Conservation (phyloP, 768 basidiomycete species). For the Pleurotus djamor region DNA sequence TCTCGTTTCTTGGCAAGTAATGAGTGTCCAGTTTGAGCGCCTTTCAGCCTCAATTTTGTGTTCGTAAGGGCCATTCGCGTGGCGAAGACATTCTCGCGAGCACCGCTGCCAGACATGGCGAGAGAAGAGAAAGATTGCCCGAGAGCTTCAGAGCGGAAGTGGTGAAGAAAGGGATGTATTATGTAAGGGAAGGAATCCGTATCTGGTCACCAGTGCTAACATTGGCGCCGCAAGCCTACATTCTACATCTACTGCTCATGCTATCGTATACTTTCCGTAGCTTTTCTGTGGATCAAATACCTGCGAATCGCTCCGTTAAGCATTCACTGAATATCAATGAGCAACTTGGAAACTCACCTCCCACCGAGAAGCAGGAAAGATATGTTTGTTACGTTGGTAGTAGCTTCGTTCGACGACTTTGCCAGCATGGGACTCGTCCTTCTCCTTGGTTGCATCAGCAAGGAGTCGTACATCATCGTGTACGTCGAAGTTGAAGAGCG, state of each 20-base stretch:
- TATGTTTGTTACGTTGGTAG: constrained; percentile 96
- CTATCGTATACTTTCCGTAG: constrained; percentile 90
- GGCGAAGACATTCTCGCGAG: constrained; percentile 93
- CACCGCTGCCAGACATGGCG: constrained; percentile 84
- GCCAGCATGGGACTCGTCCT: constrained; percentile 98
- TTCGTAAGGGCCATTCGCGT: constrained; percentile 97
- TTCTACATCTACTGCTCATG: constrained; percentile 15
- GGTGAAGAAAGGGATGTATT: not conserved
- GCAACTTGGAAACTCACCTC: constrained; percentile 56
- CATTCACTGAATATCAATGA: not conserved
- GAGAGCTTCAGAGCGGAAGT: not conserved
- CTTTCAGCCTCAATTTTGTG: constrained; percentile 86
- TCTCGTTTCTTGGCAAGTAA: constrained; percentile 97
- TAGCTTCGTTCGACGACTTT: constrained; percentile 97
- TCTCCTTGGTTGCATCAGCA: constrained; percentile 93
- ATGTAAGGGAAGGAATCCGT: not conserved
- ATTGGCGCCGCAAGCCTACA: not conserved
- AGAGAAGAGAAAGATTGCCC: constrained; percentile 1
- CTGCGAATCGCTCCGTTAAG: constrained; percentile 27
- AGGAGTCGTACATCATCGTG: constrained; percentile 97
- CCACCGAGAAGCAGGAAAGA: constrained; percentile 96
- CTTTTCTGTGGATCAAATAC: constrained; percentile 94
- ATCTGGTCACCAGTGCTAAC: no score
- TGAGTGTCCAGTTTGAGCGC: constrained; percentile 94
- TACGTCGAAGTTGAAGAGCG: constrained; percentile 97